These are phyloP conservation scores for Penicillium frequentans DNA, from an alignment of 2,329 filamentous ascomycete species.

Conservation along the genomic window DNA sequence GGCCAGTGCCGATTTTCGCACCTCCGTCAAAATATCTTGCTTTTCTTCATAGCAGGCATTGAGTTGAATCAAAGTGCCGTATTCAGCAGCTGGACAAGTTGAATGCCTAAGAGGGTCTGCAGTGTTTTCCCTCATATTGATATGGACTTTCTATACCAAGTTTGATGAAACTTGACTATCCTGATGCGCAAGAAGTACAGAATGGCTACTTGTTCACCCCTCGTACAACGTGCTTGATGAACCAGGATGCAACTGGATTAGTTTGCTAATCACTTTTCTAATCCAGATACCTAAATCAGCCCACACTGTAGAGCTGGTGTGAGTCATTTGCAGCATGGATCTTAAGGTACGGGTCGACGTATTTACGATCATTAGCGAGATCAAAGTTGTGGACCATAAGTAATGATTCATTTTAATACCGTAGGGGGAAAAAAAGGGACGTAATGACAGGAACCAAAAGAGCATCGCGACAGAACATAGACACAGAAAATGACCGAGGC, in stretches of 20 bases:
- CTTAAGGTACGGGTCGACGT: not conserved
- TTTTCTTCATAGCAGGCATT: not conserved
- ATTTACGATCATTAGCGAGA: not conserved
- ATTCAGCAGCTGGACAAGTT: too few species aligned
- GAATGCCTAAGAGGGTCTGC: too few species aligned
- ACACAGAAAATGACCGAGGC: constrained; percentile 12
- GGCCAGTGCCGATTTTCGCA: not conserved
- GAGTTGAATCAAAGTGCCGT: too few species aligned
- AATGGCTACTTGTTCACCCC: too few species aligned
- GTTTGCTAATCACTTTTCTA: too few species aligned
- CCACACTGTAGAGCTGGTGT: too few species aligned
- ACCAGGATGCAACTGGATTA: not conserved
- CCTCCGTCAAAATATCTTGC: not conserved
- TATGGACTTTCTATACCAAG: too few species aligned
- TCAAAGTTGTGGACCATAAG: not conserved
- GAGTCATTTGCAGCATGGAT: not conserved
- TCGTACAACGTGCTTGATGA: too few species aligned
- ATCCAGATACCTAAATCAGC: too few species aligned
- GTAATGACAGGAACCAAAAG: constrained; percentile 8
- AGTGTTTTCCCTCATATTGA: too few species aligned
- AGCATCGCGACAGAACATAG: constrained; percentile 7
- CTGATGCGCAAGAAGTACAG: too few species aligned
- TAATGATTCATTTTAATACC: constrained; percentile 2
- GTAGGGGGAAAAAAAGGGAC: constrained; percentile 8
- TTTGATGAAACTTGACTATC: too few species aligned